Percentiles rank a stretch among this genome's conserved stretches.
Conservation (phyloP, 2,329 filamentous ascomycete species). For the Cercospora janseana region DNA sequence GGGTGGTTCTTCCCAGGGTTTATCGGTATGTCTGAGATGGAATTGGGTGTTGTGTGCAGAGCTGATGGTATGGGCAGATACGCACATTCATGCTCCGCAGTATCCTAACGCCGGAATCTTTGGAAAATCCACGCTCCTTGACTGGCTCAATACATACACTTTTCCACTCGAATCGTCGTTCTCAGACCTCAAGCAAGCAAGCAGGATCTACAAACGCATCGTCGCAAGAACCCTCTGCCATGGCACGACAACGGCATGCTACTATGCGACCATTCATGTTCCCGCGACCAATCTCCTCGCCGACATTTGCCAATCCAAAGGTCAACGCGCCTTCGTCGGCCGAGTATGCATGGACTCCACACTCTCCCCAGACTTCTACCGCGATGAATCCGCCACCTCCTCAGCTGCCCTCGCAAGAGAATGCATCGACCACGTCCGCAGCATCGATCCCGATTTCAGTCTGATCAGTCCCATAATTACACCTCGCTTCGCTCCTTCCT, state of each 20-base stretch:
- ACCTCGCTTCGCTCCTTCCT: slow-evolving; percentile 60
- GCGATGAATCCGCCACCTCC: slow-evolving; percentile 65
- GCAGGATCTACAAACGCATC: slow-evolving; percentile 71
- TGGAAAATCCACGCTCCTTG: slow-evolving; percentile 84
- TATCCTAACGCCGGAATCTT: slow-evolving; percentile 94
- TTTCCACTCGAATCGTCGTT: slow-evolving; percentile 88
- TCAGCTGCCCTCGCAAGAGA: slow-evolving; percentile 50
- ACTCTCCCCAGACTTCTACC: slow-evolving; percentile 73
- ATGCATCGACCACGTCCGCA: slow-evolving; percentile 57
- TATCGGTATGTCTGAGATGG: slow-evolving; percentile 56
- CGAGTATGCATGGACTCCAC: slow-evolving; percentile 88
- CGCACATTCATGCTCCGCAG: slow-evolving; percentile 91
- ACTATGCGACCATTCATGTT: slow-evolving; percentile 88
- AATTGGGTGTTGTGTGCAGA: no score
- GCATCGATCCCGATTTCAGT: slow-evolving; percentile 62
- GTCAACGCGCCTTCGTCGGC: slow-evolving; percentile 88
- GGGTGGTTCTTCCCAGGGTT: slow-evolving; percentile 85
- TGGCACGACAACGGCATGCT: slow-evolving; percentile 91
- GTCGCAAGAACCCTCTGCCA: slow-evolving; percentile 78
- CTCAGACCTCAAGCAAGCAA: slow-evolving; percentile 60
- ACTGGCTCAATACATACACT: slow-evolving; percentile 92
- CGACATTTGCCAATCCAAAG: slow-evolving; percentile 71
- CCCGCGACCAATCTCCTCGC: slow-evolving; percentile 87
- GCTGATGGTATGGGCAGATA: no score
- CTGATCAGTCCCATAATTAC: slow-evolving; percentile 81